These are phyloP conservation scores for Trametopsis cervina DNA, from an alignment of 768 basidiomycete species.

Conservation along the genomic window DNA sequence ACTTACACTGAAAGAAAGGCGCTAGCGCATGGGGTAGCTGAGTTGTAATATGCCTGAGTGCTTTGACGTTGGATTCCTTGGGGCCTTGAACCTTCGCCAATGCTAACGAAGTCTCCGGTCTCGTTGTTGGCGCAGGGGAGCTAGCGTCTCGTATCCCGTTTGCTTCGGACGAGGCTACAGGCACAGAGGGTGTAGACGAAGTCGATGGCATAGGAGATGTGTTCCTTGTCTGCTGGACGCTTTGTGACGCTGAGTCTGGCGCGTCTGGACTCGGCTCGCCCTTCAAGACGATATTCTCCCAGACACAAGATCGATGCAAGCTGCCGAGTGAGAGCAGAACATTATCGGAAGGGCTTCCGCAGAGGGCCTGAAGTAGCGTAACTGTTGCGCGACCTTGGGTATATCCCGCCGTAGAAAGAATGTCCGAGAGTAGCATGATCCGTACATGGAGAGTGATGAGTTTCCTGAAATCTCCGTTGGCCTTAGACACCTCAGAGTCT, in stretches of 20 bases:
- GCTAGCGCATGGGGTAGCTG: conserved; percentile 69
- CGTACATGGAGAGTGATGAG: conserved; percentile 74
- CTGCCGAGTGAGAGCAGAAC: conserved; percentile 69
- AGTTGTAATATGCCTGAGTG: conserved; percentile 73
- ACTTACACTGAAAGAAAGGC: conserved; percentile 82
- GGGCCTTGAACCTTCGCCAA: conserved; percentile 36
- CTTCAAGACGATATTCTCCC: conserved; percentile 82
- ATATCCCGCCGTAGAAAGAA: conserved; percentile 79
- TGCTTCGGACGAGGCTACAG: conserved; percentile 7
- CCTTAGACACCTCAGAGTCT: conserved; percentile 39
- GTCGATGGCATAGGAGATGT: neutral
- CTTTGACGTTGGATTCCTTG: conserved; percentile 61
- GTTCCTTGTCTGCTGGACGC: neutral
- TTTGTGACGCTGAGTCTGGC: neutral
- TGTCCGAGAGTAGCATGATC: conserved; percentile 77
- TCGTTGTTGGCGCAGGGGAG: conserved; percentile 10
- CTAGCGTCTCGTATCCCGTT: conserved; percentile 16
- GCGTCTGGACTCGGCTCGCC: neutral
- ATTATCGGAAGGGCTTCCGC: conserved; percentile 52
- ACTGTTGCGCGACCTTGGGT: conserved; percentile 74
- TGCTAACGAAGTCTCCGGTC: conserved; percentile 18
- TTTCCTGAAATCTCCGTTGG: conserved; percentile 62
- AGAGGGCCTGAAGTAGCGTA: conserved; percentile 67
- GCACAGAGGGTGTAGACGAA: neutral
- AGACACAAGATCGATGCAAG: conserved; percentile 75